These are phyloP conservation scores for Mrakia gelida DNA, from an alignment of 768 basidiomycete genomes.

Conservation along the genomic window DNA sequence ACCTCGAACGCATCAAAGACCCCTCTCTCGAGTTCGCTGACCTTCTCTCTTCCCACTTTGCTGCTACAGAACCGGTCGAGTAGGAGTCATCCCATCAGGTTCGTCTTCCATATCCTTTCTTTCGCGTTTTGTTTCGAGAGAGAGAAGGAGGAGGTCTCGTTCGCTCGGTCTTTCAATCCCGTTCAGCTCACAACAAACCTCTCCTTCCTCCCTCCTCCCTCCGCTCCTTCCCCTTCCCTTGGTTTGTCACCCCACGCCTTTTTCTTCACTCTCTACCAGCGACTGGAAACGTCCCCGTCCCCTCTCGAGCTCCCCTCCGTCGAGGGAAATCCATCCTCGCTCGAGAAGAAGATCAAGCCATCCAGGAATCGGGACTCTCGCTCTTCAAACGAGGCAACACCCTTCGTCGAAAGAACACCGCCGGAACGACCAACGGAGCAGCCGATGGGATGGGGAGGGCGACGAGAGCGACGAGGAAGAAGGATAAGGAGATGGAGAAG, in stretches of 20 bases:
- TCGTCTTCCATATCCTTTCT: conserved; percentile 44
- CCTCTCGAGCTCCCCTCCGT: conserved; percentile 50
- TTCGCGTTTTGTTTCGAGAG: not conserved
- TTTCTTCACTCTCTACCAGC: not conserved
- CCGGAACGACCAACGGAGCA: not conserved
- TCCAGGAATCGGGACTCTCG: conserved; percentile 82
- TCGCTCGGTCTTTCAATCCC: too few relatives aligned
- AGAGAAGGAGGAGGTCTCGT: not conserved
- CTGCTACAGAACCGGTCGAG: conserved; percentile 46
- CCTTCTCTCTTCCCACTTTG: not conserved
- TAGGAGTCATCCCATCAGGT: conserved; percentile 79
- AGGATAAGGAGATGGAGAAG: conserved; percentile 33
- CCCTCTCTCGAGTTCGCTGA: not conserved
- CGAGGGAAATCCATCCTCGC: conserved; percentile 85
- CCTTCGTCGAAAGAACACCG: conserved; percentile 58
- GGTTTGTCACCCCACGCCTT: not conserved
- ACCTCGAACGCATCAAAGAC: not conserved
- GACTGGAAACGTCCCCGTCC: conserved; percentile 25
- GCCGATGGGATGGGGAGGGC: not conserved
- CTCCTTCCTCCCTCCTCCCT: not conserved
- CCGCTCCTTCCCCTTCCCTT: not conserved
- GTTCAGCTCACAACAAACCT: conserved; percentile 9
- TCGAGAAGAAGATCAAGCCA: conserved; percentile 71
- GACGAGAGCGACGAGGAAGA: conserved; percentile 45
- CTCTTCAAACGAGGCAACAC: conserved; percentile 83